Evolutionary conservation across 73 alveolate species (phyloP), one percentile per base, ranked within the genome.

Genomic region (Breviolum minutum): DNA sequence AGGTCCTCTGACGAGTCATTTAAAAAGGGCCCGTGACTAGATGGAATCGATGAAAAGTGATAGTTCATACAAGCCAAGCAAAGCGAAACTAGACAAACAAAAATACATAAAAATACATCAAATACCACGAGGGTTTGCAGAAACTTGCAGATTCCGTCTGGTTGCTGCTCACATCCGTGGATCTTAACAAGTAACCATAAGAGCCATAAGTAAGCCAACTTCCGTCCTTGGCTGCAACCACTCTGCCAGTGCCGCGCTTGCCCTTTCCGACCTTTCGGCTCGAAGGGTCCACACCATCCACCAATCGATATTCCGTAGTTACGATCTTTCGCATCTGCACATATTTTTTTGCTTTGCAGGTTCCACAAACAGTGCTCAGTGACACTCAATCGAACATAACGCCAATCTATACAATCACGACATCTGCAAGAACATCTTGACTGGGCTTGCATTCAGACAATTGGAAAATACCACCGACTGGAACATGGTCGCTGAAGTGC

Each of bases 161-260:
- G 54, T 40, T 40, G 54, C 54, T 40, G 54, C 54, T 40, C 54
- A 40, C 0, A 40, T n/a, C n/a, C 54, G 54, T 40, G 5, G 54
- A 3, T 40, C 54, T 40, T 40, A 40, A 8, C 82, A 71, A 11
- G 26, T 26, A 71, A 71, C 32, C n/a, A n/a, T n/a, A n/a, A n/a
- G n/a, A n/a, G n/a, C n/a, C n/a, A n/a, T n/a, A 71, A 11, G 26
- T 26, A 71, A 71, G n/a, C 5, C 22, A 19, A 40, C 54, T 32
- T 32, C 48, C 4, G 86, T 90, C 96, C 96, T 90, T 90, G 6
- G 96, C 87, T 19, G 81, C 87, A 80, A 90, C 96, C 96, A 90
- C 96, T 61, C 96, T 62, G 87, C 96, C 96, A 20, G 96, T 90
- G 76, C 96, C 87, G 8, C 96, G 96, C 64, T 90, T 90, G 16